A percentile compares a stretch with the other conserved stretches of the same genome.
Conservation (phyloP, 2,329 filamentous ascomycete species). For the Macrophomina pseudophaseolina region DNA sequence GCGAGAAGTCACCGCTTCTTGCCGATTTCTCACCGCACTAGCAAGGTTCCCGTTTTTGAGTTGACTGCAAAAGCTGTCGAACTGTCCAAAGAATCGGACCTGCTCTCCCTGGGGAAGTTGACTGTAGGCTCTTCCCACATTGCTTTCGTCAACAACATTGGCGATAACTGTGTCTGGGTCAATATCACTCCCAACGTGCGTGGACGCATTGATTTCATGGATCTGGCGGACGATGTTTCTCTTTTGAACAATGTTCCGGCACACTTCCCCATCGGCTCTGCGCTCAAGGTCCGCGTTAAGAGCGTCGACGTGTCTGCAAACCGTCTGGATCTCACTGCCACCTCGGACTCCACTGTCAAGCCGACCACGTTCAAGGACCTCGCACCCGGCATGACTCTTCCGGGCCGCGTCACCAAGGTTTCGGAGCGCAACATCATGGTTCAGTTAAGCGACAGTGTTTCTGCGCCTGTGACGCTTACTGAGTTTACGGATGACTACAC, state of each 20-base stretch:
- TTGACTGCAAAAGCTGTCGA: conserved; percentile 74
- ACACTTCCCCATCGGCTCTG: conserved; percentile 90
- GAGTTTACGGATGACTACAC: conserved; percentile 88
- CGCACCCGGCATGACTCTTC: conserved; percentile 78
- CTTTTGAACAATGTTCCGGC: conserved; percentile 74
- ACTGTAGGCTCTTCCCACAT: conserved; percentile 73
- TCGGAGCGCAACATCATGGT: conserved; percentile 84
- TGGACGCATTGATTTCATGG: conserved; percentile 80
- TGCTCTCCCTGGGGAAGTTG: conserved; percentile 74
- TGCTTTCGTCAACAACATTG: conserved; percentile 90
- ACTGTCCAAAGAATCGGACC: conserved; percentile 63
- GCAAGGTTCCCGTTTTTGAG: conserved; percentile 81
- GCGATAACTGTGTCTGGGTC: conserved; percentile 82
- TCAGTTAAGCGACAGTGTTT: conserved; percentile 79
- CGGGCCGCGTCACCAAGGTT: conserved; percentile 83
- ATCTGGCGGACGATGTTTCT: conserved; percentile 85
- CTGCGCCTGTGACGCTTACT: conserved; percentile 78
- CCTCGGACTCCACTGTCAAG: conserved; percentile 61
- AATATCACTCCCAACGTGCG: conserved; percentile 87
- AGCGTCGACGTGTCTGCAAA: conserved; percentile 74
- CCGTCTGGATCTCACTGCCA: conserved; percentile 82
- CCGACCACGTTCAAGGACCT: conserved; percentile 72
- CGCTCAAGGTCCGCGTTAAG: conserved; percentile 79
- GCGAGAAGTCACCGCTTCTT: conserved; percentile 89
- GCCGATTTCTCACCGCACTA: conserved; percentile 83